Evolutionary conservation across 2,329 filamentous ascomycete species (phyloP).

Genomic region (Epicoccum nigrum): DNA sequence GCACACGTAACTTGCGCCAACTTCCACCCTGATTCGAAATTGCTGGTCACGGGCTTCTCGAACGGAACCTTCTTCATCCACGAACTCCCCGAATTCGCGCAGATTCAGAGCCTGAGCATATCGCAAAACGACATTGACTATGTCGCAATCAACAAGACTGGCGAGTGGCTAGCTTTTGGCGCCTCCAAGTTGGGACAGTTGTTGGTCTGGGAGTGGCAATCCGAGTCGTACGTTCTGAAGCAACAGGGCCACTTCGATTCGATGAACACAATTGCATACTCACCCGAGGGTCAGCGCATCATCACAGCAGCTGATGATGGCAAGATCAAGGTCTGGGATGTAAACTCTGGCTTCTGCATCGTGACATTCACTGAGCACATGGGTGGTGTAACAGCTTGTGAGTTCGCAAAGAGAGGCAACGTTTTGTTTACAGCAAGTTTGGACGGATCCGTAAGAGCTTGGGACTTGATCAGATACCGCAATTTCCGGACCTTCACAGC

Average conservation of each 20-base stretch:
- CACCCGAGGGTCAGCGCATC: slow-evolving; percentile 89
- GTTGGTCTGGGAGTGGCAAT: slow-evolving; percentile 99
- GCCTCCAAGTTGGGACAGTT: slow-evolving; percentile 94
- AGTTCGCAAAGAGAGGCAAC: slow-evolving; percentile 94
- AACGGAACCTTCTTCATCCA: slow-evolving; percentile 93
- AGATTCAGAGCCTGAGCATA: slow-evolving; percentile 91
- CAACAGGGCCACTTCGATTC: slow-evolving; percentile 97
- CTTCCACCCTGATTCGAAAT: slow-evolving; percentile 83
- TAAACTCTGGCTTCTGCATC: slow-evolving; percentile 94
- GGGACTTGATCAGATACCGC: slow-evolving; percentile 93
- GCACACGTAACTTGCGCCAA: slow-evolving; percentile 88
- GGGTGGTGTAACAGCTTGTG: slow-evolving; percentile 89
- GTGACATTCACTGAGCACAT: slow-evolving; percentile 98
- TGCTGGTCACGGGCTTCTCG: slow-evolving; percentile 97
- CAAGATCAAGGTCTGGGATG: slow-evolving; percentile 98
- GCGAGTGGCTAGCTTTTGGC: slow-evolving; percentile 96
- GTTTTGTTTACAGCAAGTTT: slow-evolving; percentile 94
- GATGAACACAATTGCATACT: slow-evolving; percentile 92
- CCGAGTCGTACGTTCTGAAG: slow-evolving; percentile 97
- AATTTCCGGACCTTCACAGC: slow-evolving; percentile 98
- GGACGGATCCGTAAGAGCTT: slow-evolving; percentile 91
- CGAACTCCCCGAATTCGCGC: slow-evolving; percentile 93
- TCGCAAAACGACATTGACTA: slow-evolving; percentile 97
- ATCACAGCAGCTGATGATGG: slow-evolving; percentile 95
- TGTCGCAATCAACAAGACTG: slow-evolving; percentile 90